Evolutionary conservation across 75 land plant species (phyloP).

Genomic region (Sequoiadendron giganteum): DNA sequence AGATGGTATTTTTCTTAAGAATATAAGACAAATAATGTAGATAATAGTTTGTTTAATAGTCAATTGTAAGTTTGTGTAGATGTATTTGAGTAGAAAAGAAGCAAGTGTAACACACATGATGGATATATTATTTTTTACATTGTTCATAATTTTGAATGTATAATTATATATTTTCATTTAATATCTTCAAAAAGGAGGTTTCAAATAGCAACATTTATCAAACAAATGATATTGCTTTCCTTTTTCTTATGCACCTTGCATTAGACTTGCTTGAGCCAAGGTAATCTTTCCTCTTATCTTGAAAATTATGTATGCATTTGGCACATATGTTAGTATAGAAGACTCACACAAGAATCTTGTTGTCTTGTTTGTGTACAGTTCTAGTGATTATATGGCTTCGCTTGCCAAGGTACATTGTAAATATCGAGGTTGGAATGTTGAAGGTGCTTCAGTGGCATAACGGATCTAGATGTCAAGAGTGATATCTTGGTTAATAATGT

Average conservation of each 20-base stretch:
- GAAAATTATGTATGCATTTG: neutral
- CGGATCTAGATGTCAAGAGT: neutral
- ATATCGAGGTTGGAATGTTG: constrained; percentile 58
- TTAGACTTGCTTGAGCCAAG: neutral
- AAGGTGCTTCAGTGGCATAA: neutral
- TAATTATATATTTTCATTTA: neutral
- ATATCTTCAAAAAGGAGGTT: neutral
- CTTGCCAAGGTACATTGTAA: constrained; percentile 85
- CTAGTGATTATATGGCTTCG: constrained; percentile 86
- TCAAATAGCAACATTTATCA: neutral
- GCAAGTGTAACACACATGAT: neutral
- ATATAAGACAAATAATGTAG: neutral
- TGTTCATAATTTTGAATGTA: neutral
- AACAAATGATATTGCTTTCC: neutral
- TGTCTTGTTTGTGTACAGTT: constrained; percentile 28
- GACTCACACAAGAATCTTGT: neutral
- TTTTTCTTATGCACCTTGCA: neutral
- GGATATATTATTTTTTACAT: neutral
- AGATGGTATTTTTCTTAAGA: neutral
- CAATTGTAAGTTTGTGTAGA: neutral
- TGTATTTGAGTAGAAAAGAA: neutral
- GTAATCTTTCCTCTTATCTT: too few relatives aligned
- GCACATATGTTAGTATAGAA: neutral
- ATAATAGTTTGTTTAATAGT: neutral
- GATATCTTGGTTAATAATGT: neutral